Conservation (phyloP, 805 yeast genomes). For the Myxozyma vanderwaltii region DNA sequence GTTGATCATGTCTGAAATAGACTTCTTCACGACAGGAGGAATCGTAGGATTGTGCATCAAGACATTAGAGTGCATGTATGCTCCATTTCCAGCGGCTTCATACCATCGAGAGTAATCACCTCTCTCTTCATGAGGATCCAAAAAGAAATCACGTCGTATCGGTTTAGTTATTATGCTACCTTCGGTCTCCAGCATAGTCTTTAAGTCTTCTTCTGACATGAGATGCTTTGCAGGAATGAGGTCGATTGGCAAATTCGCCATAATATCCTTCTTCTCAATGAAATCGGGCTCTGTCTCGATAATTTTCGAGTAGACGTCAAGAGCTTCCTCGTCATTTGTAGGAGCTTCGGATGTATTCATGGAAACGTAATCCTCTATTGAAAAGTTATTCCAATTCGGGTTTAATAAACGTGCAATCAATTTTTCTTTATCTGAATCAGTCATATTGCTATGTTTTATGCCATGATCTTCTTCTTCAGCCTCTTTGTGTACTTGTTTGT, state of each 20-base stretch:
- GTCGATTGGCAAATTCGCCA: conserved; percentile 3
- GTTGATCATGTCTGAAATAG: conserved; percentile 11
- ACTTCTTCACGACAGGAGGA: conserved; percentile 16
- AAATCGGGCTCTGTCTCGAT: conserved; percentile 8
- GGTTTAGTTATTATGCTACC: neutral
- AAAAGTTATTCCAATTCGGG: neutral
- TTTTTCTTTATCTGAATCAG: no score
- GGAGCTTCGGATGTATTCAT: neutral
- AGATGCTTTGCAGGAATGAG: conserved; percentile 3
- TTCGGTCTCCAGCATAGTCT: neutral
- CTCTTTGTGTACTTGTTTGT: no score
- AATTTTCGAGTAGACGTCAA: conserved; percentile 4
- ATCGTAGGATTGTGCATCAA: conserved; percentile 15
- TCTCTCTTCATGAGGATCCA: conserved; percentile 4
- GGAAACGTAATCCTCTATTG: neutral
- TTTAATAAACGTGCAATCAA: neutral
- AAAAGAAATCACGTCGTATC: conserved; percentile 6
- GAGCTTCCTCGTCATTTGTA: neutral
- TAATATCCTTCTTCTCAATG: neutral
- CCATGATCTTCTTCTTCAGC: no score
- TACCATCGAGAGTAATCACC: conserved; percentile 27
- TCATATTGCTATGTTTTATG: no score
- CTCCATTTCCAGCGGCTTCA: conserved; percentile 1
- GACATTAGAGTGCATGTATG: neutral
- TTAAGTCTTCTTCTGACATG: neutral